Evolutionary conservation across 306 rosid species (phyloP), one percentile per base, ranked within the genome.

Genomic region (Corylus americana): DNA sequence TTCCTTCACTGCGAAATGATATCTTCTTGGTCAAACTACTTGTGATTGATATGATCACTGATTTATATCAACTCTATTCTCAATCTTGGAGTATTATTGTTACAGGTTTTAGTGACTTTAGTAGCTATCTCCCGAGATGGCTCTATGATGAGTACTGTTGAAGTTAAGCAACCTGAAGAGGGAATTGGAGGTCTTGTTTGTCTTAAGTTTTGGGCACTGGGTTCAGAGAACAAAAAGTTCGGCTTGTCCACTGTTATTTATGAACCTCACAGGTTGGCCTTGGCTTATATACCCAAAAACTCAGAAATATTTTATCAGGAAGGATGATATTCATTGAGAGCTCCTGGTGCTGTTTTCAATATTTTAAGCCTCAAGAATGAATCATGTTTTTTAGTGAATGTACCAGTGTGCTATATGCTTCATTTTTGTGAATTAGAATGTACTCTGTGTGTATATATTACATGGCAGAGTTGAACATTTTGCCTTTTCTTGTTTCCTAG

Each of bases 231-330:
- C 87, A 84, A 85, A 86, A 89, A 54, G 71, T 91, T 90, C 87
- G 83, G 81, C 55, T 73, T 91, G 77, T 93, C 98, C 71, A 95
- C 99, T 57, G 80, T 91, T 78, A 86, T 91, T 73, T 95, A 93
- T 83, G 98, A 95, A 79, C 99, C 98, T 63, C 99, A 95, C 87
- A 95, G 97, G 99, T 92, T 54, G 88, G 72, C 72, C 66, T 79
- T 22, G 68, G 58, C 22, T 75, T 58, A 70, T 77, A 73, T 71
- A 67, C 22, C 17, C 25, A 71, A 57, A 77, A 64, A 71, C 45
- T 70, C 31, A 20, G 37, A 68, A 70, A 49, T 6, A 42, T 31
- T 31, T 31, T 31, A 31, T 31, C 35, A 31, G 35, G 35, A 31
- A 31, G 35, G 53, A 13, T 62, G 45, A 50, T 72, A 54, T 53